These are phyloP conservation scores for Closterium sp. DNA, from an alignment of 139 green algal genomes.

Conservation along the genomic window DNA sequence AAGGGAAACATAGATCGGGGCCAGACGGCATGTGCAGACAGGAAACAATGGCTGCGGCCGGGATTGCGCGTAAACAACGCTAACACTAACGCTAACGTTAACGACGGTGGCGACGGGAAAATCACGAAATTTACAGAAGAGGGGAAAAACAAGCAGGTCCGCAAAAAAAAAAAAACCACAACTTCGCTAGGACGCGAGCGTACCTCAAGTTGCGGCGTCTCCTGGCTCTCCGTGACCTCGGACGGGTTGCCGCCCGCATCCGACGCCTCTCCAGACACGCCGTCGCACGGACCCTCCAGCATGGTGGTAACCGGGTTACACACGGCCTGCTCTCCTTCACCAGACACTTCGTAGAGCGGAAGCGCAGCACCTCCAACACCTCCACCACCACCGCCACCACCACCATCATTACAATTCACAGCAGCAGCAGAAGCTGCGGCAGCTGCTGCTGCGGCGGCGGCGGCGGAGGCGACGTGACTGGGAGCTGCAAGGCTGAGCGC, in stretches of 20 bases:
- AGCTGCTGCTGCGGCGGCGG: neutral
- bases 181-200: neutral
- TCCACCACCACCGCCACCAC: too few species aligned
- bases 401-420: too few species aligned
- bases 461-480: neutral
- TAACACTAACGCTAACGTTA: neutral
- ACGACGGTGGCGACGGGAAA: neutral
- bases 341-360: neutral
- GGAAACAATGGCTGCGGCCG: neutral
- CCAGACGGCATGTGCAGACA: neutral
- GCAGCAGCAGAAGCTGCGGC: neutral
- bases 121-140: neutral
- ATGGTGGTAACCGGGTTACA: neutral
- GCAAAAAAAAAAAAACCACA: too few species aligned
- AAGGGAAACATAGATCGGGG: too few species aligned
- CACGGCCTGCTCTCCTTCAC: neutral
- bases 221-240: neutral
- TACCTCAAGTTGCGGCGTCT: neutral
- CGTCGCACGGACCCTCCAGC: neutral
- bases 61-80: too few species aligned
- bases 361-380: neutral
- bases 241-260: neutral
- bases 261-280: neutral
- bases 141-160: neutral
- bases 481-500: neutral